Conservation (phyloP, 2,329 filamentous ascomycete genomes). For the Aspergillus terreus region DNA sequence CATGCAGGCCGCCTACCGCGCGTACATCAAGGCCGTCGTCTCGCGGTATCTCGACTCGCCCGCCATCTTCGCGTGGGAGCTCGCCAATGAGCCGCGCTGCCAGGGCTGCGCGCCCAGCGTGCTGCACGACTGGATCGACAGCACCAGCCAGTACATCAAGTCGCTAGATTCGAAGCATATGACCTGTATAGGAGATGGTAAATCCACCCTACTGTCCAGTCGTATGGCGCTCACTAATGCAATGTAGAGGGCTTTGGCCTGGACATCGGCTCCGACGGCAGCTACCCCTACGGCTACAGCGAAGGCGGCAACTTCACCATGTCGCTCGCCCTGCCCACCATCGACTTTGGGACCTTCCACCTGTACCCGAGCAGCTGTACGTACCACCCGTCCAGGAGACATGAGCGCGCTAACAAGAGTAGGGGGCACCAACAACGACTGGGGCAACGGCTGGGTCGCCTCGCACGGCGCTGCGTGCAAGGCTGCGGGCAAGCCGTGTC, state of each 20-base stretch:
- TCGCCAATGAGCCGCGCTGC: constrained; percentile 55
- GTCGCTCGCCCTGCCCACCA: constrained; percentile 50
- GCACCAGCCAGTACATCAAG: constrained; percentile 61
- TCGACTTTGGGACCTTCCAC: constrained; percentile 57
- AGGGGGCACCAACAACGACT: constrained; percentile 38
- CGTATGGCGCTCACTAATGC: background rate
- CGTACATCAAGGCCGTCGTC: constrained; percentile 50
- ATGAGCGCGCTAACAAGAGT: background rate
- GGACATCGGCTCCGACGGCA: constrained; percentile 43
- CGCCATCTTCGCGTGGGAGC: constrained; percentile 13
- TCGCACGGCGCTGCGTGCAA: constrained; percentile 41
- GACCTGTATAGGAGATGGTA: constrained; percentile 58
- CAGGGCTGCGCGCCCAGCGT: constrained; percentile 56
- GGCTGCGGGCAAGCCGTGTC: constrained; percentile 36
- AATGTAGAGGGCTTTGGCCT: constrained; percentile 54
- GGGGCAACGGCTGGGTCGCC: constrained; percentile 47
- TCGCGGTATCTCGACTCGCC: constrained; percentile 9
- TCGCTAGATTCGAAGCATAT: constrained; percentile 58
- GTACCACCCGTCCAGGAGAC: background rate
- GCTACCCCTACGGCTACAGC: constrained; percentile 50
- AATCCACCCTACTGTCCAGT: background rate
- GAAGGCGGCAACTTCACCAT: constrained; percentile 53
- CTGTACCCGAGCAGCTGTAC: constrained; percentile 48
- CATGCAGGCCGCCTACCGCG: constrained; percentile 57
- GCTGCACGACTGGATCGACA: constrained; percentile 58